These are phyloP conservation scores for Reutealis trisperma DNA, from an alignment of 345 rosid species.

Conservation along the genomic window DNA sequence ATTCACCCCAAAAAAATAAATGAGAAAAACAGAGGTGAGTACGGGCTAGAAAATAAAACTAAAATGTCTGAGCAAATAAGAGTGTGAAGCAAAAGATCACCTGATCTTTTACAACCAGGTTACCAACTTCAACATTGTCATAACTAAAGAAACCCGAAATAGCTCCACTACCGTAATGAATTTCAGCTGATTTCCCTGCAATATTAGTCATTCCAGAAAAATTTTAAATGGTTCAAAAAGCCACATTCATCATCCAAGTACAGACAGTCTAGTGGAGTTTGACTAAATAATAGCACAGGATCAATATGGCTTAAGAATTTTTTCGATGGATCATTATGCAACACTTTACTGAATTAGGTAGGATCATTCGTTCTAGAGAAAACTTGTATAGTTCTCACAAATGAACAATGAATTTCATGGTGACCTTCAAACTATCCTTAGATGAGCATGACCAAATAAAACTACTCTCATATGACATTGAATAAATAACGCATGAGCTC, in stretches of 20 bases:
- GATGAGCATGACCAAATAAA: not conserved
- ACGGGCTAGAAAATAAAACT: not conserved
- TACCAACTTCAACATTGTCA: slow-evolving; percentile 28
- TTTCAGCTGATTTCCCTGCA: slow-evolving; percentile 31
- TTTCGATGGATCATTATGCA: not conserved
- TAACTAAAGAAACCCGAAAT: slow-evolving; percentile 36
- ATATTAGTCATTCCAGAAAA: not conserved
- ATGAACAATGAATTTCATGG: not conserved
- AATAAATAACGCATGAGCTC: not conserved
- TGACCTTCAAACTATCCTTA: not conserved
- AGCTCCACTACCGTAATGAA: slow-evolving; percentile 31
- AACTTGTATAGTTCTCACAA: too few relatives aligned
- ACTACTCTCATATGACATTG: not conserved
- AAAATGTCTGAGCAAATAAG: not conserved
- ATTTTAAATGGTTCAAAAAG: not conserved
- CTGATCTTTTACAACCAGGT: slow-evolving; percentile 33
- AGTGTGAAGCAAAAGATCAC: slow-evolving; percentile 3
- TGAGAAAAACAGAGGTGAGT: not conserved
- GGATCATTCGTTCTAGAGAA: not conserved
- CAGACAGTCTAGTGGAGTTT: not conserved
- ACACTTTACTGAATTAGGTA: not conserved
- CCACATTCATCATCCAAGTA: not conserved
- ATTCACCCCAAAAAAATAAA: not conserved
- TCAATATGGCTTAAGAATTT: not conserved
- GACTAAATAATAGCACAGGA: not conserved